These are phyloP conservation scores for Paecilomyces sp. DNA, from an alignment of 2,329 filamentous ascomycete species.

Conservation along the genomic window DNA sequence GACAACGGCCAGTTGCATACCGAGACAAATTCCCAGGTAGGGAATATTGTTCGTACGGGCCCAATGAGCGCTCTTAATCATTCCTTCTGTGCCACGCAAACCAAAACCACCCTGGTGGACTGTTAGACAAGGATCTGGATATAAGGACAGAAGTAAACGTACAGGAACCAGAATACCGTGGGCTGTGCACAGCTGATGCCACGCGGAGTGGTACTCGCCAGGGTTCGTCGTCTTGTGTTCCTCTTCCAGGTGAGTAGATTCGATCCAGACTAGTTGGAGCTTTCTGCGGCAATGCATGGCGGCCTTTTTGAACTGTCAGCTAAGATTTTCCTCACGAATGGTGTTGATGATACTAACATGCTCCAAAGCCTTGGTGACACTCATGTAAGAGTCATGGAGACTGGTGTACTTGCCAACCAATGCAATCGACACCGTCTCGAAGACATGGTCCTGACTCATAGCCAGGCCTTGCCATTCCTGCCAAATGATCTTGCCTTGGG, in stretches of 20 bases:
- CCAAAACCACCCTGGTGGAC: slow-evolving; percentile 62
- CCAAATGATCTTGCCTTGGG: slow-evolving; percentile 67
- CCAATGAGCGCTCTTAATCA: slow-evolving; percentile 82
- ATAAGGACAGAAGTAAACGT: neutral
- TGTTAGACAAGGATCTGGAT: neutral
- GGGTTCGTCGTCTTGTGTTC: slow-evolving; percentile 55
- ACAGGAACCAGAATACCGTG: slow-evolving; percentile 50
- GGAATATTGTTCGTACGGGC: slow-evolving; percentile 74
- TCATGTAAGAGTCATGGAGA: slow-evolving; percentile 79
- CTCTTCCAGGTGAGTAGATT: slow-evolving; percentile 75
- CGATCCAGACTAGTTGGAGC: slow-evolving; percentile 75
- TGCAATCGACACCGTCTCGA: slow-evolving; percentile 68
- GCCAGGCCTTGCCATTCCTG: slow-evolving; percentile 68
- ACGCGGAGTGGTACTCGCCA: slow-evolving; percentile 51
- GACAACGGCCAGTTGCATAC: slow-evolving; percentile 88
- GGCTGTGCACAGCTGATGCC: slow-evolving; percentile 56
- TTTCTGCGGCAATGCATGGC: slow-evolving; percentile 79
- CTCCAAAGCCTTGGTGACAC: slow-evolving; percentile 78
- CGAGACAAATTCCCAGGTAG: slow-evolving; percentile 84
- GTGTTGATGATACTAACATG: slow-evolving; percentile 47
- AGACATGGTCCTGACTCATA: slow-evolving; percentile 56
- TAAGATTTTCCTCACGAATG: neutral
- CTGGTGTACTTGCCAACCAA: slow-evolving; percentile 89
- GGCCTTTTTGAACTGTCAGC: neutral
- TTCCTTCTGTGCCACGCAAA: slow-evolving; percentile 73